Percentiles rank a stretch among this genome's conserved stretches.
These are phyloP conservation scores for Entomortierella chlamydospora DNA, from an alignment of 192 early-diverging fungal species.

Conservation along the genomic window DNA sequence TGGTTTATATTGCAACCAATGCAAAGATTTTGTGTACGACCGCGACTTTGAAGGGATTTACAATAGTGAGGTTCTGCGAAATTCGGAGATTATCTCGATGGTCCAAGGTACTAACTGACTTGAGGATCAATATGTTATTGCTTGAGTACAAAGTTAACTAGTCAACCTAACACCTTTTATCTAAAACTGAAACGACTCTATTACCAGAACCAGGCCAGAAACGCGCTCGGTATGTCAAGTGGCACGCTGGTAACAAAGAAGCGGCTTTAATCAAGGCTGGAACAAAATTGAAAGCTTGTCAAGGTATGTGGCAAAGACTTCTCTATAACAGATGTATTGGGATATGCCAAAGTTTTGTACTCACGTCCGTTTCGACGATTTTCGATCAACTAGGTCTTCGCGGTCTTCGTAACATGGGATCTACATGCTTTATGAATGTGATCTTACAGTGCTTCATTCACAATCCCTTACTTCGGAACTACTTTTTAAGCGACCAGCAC, in stretches of 20 bases:
- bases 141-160: too few relatives aligned
- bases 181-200: too few relatives aligned
- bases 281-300: constrained; percentile 61
- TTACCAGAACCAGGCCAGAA: constrained; percentile 66
- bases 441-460: constrained; percentile 92
- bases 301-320: constrained; percentile 54
- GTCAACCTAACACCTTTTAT: too few relatives aligned
- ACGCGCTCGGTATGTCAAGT: constrained; percentile 57
- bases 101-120: constrained; percentile 17
- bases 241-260: constrained; percentile 72
- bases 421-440: constrained; percentile 96
- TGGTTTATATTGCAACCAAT: constrained; percentile 77
- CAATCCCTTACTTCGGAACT: constrained; percentile 89
- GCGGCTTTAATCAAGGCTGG: constrained; percentile 59
- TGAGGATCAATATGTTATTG: too few relatives aligned
- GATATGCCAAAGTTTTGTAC: too few relatives aligned
- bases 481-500: constrained; percentile 95
- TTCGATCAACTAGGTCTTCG: constrained; percentile 67
- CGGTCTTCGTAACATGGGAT: constrained; percentile 93
- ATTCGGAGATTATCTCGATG: constrained; percentile 42
- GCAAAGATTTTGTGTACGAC: constrained; percentile 91
- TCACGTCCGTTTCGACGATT: constrained; percentile 31
- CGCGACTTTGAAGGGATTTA: constrained; percentile 67
- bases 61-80: constrained; percentile 29
- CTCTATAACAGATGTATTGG: too few relatives aligned